Evolutionary conservation across 2,329 filamentous ascomycete genomes (phyloP), one percentile per base, ranked within the genome.

Genomic region (Diaporthe australafricana): DNA sequence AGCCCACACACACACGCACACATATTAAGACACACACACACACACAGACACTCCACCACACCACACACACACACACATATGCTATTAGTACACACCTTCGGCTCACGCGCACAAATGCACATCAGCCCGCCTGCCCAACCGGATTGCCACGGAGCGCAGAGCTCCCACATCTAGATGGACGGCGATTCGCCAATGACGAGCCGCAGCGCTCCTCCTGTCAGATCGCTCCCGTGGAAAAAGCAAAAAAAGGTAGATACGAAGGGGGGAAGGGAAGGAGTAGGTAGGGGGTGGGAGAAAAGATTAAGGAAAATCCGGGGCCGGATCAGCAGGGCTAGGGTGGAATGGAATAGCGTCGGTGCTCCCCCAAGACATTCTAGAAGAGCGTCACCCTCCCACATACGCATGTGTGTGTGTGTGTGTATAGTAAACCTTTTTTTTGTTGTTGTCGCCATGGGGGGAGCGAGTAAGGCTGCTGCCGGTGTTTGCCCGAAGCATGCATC

Each of bases 281-380:
- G n/a, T n/a, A n/a, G n/a, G n/a, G n/a, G n/a, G n/a, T n/a, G n/a
- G n/a, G n/a, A 45, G 17, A 35, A 25, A 30, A 12, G 20, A 32
- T 11, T 38, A 25, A n/a, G 53, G 14, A 50, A 30, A 69, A 50
- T 50, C 53, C 53, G 53, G 66, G 66, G 53, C 38, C 66, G 66
- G 52, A 68, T 68, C 65, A 56, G 40, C 65, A 56, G 11, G 25
- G 30, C 60, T 48, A 65, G 22, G 6, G 14, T 17, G 32, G 22
- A 14, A 52, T 9, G 52, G 52, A 20, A 32, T 27, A 55, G 48
- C 8, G 7, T 62, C 38, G n/a, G 9, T 12, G n/a, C 42, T 20
- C 9, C 30, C 57, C 57, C 52, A 63, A 50, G 60, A 63, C 60
- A 35, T 63, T 63, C 60, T 63, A 63, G 60, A 63, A 63, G 60